Percentiles rank a stretch among this genome's conserved stretches.
Evolutionary conservation across 2,329 filamentous ascomycete genomes (phyloP).

Genomic region (Fusarium stilboides): DNA sequence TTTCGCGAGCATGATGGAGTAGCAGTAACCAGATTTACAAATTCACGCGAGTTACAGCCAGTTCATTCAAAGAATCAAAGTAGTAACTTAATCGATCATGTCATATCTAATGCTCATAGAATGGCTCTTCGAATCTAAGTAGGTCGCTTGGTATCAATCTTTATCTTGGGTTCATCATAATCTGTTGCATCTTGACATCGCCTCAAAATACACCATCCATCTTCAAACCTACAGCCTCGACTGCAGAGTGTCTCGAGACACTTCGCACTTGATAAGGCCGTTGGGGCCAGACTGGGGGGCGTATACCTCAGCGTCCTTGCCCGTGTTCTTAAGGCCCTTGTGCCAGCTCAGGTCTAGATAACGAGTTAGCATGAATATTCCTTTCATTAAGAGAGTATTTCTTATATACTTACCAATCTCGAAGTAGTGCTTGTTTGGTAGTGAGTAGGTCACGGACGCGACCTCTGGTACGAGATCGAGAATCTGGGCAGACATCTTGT

Average conservation of each 20-base stretch:
- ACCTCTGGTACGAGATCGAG: constrained; percentile 81
- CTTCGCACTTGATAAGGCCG: constrained; percentile 94
- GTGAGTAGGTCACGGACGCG: constrained; percentile 81
- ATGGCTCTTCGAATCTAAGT: constrained; percentile 17
- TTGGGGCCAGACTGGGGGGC: constrained; percentile 94
- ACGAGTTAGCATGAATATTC: constrained; percentile 37
- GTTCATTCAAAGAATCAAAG: background rate
- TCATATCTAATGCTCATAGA: constrained; percentile 13
- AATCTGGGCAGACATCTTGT: constrained; percentile 95
- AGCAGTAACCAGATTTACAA: background rate
- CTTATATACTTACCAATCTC: constrained; percentile 79
- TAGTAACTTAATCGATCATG: background rate
- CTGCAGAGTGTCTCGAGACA: constrained; percentile 69
- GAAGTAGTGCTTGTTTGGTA: constrained; percentile 99
- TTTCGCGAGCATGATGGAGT: background rate
- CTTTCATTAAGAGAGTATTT: background rate
- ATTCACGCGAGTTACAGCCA: background rate
- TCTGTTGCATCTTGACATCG: constrained; percentile 36
- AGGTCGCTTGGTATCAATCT: constrained; percentile 41
- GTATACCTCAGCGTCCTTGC: constrained; percentile 95
- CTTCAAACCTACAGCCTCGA: constrained; percentile 19
- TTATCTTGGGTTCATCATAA: constrained; percentile 33
- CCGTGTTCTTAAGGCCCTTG: constrained; percentile 94
- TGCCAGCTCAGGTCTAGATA: constrained; percentile 91
- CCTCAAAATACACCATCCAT: constrained; percentile 19